Conservation (phyloP, 805 yeast species). For the Myxozyma melibiosi region DNA sequence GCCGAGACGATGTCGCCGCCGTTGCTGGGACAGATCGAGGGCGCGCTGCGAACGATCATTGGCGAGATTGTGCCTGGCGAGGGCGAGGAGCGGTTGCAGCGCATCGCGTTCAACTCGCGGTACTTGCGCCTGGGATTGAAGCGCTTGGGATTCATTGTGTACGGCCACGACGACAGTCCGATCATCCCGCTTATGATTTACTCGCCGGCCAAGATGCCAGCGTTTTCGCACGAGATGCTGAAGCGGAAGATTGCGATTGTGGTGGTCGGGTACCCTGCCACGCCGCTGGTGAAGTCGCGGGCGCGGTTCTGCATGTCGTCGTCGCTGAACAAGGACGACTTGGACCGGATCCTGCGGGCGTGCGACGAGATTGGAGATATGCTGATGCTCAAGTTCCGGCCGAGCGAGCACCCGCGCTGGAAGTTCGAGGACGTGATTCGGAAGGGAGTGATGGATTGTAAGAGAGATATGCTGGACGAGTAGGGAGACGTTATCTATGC, state of each 20-base stretch:
- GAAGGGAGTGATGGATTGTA: conserved; percentile 64
- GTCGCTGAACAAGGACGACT: conserved; percentile 89
- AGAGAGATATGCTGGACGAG: conserved; percentile 20
- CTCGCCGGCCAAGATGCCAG: conserved; percentile 93
- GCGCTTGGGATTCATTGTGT: conserved; percentile 89
- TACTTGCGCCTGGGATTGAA: conserved; percentile 88
- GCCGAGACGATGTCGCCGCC: conserved; percentile 83
- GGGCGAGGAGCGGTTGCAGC: conserved; percentile 84
- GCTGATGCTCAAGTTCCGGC: conserved; percentile 71
- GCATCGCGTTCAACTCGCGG: conserved; percentile 95
- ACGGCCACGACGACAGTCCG: conserved; percentile 96
- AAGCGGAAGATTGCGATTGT: conserved; percentile 87
- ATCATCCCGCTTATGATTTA: conserved; percentile 86
- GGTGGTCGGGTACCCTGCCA: conserved; percentile 97
- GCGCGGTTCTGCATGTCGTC: conserved; percentile 91
- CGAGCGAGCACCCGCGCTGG: conserved; percentile 72
- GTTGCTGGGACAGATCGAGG: conserved; percentile 81
- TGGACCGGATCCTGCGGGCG: conserved; percentile 74
- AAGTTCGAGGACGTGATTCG: conserved; percentile 73
- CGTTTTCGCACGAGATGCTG: conserved; percentile 79
- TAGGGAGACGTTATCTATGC: not conserved
- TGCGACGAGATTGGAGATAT: conserved; percentile 78
- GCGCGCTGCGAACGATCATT: conserved; percentile 74
- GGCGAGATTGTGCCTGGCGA: conserved; percentile 91
- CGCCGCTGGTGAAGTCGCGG: conserved; percentile 86